Percentiles rank a stretch among this genome's conserved stretches.
Conservation (phyloP, 305 asterid species). For the Solanum chacoense region DNA sequence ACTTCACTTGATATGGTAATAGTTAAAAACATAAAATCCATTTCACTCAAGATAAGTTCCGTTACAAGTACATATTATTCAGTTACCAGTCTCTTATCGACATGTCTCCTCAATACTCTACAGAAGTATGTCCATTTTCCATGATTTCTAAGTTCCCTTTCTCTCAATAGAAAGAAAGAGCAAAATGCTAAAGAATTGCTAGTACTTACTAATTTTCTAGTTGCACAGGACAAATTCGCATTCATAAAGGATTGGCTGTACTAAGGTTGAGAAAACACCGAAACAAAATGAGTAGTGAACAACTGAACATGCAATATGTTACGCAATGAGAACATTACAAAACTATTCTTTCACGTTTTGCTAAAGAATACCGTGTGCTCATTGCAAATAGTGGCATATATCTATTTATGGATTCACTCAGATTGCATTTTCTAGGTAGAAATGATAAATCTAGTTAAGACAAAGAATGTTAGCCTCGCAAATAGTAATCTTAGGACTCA, state of each 20-base stretch:
- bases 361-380: not conserved
- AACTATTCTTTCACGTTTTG: not conserved
- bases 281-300: not conserved
- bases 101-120: not conserved
- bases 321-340: not conserved
- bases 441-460: not conserved
- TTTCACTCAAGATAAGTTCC: not conserved
- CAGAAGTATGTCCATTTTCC: not conserved
- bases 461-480: not conserved
- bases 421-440: not conserved
- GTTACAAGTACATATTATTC: not conserved
- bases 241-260: not conserved
- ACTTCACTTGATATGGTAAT: not conserved
- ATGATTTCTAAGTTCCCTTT: not conserved
- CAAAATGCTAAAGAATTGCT: not conserved
- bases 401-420: not conserved
- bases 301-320: not conserved
- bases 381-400: not conserved
- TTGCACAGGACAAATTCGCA: not conserved
- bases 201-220: not conserved
- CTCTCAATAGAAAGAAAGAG: not conserved
- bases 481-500: not conserved
- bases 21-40: not conserved
- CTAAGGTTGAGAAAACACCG: not conserved
- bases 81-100: not conserved